phyloP scores from a whole-genome alignment of 352 stramenopile species.

The Peronosclerospora sorghi region DNA sequence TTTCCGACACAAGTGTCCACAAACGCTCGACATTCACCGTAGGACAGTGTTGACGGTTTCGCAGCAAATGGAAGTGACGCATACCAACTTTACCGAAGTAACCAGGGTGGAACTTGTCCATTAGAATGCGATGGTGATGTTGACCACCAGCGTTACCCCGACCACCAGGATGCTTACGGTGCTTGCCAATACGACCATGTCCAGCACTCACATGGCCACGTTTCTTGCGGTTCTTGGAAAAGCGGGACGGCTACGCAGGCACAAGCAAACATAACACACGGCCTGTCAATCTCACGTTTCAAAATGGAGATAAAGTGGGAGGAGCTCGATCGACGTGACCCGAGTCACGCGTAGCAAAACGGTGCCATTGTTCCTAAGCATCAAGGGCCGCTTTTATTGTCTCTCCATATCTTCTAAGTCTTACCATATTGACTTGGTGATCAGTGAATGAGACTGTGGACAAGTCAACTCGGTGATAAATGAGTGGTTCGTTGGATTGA shows the following conservation, averaged over 20 bases:
- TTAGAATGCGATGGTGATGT: constrained; percentile 99
- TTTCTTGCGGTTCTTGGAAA: constrained; percentile 99
- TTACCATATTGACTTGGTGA: constrained; percentile 87
- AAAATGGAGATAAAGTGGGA: neutral
- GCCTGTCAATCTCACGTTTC: constrained; percentile 24
- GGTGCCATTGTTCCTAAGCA: neutral
- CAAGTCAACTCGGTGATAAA: constrained; percentile 17
- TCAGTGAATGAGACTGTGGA: constrained; percentile 62
- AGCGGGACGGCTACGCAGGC: constrained; percentile 68
- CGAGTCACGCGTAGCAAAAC: too few species aligned
- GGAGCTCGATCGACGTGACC: neutral
- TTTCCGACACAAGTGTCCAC: constrained; percentile 97
- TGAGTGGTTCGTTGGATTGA: constrained; percentile 72
- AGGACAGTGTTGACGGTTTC: constrained; percentile 94
- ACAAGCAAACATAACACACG: constrained; percentile 41
- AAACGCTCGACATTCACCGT: constrained; percentile 99
- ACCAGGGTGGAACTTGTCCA: constrained; percentile 99
- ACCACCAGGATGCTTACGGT: constrained; percentile 99
- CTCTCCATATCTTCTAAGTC: constrained; percentile 9
- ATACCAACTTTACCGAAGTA: constrained; percentile 99
- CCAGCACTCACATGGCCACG: constrained; percentile 97
- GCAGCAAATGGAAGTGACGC: constrained; percentile 97
- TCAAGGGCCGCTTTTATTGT: neutral
- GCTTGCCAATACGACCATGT: constrained; percentile 99
- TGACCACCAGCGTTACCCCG: constrained; percentile 99